Base-by-base conservation (phyloP, 2,329 filamentous ascomycete genomes). In the Aphanoascus verrucosus region DNA sequence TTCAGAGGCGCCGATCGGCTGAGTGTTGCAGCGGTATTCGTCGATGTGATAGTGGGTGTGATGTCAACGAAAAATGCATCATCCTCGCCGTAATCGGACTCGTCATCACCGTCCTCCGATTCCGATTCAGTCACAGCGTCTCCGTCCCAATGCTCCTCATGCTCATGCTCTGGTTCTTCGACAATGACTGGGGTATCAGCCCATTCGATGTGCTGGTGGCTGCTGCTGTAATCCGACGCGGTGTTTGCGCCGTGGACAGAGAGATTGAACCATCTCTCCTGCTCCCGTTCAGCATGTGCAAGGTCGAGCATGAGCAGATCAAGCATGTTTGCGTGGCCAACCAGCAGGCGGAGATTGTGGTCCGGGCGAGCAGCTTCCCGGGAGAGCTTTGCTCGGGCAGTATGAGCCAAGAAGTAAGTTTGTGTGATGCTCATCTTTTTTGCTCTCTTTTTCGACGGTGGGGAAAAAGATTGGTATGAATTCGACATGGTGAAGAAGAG, bases 241-340 rank as follows among this genome's bases (percentile, higher is more conserved):
- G 40, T 11, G 67, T 77, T 77, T 62, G 86, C 86, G 65, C 85
- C 86, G 68, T 81, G 84, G 72, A 96, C 87, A 58, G 88, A 93
- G 71, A 89, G 85, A 81, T 96, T 94, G 84, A 96, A 97, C 90
- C 90, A 96, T 61, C 82, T 84, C 74, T 97, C 91, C 74, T 97
- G 93, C 72, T 96, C 89, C 63, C 84, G 82, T 78, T 97, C 93
- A 67, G 91, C 91, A 56, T 94, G 88, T 71, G 89, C 86, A 56
- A 98, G 86, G 62, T 93, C 81, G 58, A 84, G 70, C 93, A 97
- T 97, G 67, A 98, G 77, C 40, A 84, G 85, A 75, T 98, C 93
- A 70, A 98, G 87, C 46, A 97, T 85, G 79, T 97, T 98, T 76
- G 93, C 93, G 74, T 98, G 93, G 65, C 91, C 93, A 64, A 98